Evolutionary conservation across 2,329 filamentous ascomycete genomes (phyloP).

Genomic region (Cladosporium oxysporum): DNA sequence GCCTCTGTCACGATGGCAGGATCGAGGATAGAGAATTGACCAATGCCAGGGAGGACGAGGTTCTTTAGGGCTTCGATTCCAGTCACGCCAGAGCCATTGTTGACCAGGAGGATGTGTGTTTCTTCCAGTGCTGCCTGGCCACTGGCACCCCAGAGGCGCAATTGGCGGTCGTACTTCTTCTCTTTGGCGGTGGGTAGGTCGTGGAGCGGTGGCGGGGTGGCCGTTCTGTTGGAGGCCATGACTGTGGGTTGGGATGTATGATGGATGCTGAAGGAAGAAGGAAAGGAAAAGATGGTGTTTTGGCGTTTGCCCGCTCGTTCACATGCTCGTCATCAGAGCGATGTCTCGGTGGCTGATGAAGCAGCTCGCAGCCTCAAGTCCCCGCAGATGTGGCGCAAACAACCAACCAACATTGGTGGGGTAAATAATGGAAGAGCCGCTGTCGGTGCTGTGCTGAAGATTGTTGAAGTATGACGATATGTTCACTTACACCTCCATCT

Average conservation of each 20-base stretch:
- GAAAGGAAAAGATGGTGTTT: neutral
- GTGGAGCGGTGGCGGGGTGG: constrained; percentile 49
- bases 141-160: constrained; percentile 90
- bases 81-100: constrained; percentile 81
- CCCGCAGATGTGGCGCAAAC: neutral
- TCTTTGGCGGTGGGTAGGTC: constrained; percentile 58
- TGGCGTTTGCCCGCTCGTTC: neutral
- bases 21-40: constrained; percentile 88
- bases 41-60: constrained; percentile 89
- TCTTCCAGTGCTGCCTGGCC: constrained; percentile 89
- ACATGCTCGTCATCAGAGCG: neutral
- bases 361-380: neutral
- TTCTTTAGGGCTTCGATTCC: constrained; percentile 95
- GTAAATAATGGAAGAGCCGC: neutral
- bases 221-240: constrained; percentile 26
- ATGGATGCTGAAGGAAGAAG: neutral
- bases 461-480: constrained; percentile 1
- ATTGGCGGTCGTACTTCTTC: constrained; percentile 86
- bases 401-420: neutral
- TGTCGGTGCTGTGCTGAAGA: neutral
- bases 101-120: constrained; percentile 87
- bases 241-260: neutral
- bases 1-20: constrained; percentile 72
- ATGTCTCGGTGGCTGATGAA: neutral
- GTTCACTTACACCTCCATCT: neutral